These are phyloP conservation scores for Excoecaria agallocha DNA, from an alignment of 345 rosid species.

Conservation along the genomic window DNA sequence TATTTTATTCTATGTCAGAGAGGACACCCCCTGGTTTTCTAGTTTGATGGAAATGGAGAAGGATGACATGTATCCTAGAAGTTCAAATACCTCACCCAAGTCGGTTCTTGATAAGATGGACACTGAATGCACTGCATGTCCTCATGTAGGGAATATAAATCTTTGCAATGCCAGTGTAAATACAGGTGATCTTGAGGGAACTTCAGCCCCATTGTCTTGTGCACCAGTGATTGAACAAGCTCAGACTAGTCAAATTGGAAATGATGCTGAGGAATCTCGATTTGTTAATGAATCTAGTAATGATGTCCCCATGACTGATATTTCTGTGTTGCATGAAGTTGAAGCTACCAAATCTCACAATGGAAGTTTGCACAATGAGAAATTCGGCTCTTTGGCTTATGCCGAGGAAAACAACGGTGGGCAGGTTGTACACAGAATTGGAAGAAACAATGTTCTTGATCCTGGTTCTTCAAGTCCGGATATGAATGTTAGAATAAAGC, in stretches of 20 bases:
- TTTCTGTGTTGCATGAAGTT: conserved; percentile 18
- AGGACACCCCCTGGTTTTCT: conserved; percentile 71
- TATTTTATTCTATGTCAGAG: conserved; percentile 73
- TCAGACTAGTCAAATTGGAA: conserved; percentile 10
- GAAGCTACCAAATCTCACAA: conserved; percentile 12
- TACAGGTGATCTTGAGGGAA: conserved; percentile 22
- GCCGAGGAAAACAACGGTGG: conserved; percentile 20
- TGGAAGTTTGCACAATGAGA: conserved; percentile 17
- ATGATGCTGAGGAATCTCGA: conserved; percentile 14
- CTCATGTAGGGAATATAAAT: conserved; percentile 19
- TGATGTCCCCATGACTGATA: conserved; percentile 29
- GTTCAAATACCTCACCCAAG: conserved; percentile 53
- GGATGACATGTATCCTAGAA: conserved; percentile 20
- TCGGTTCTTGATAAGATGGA: conserved; percentile 63
- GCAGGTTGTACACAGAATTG: conserved; percentile 19
- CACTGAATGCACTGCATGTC: conserved; percentile 27
- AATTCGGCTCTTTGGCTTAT: conserved; percentile 10
- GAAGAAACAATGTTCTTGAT: conserved; percentile 20
- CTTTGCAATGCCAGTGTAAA: conserved; percentile 24
- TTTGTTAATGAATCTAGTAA: conserved; percentile 8
- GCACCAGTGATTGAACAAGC: conserved; percentile 17
- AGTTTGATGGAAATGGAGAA: conserved; percentile 41
- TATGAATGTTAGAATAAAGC: conserved; percentile 20
- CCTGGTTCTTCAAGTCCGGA: conserved; percentile 29
- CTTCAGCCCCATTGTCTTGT: conserved; percentile 14